Evolutionary conservation across 2,329 filamentous ascomycete genomes (phyloP), one percentile per base, ranked within the genome.

Genomic region (Emergomyces orientalis): DNA sequence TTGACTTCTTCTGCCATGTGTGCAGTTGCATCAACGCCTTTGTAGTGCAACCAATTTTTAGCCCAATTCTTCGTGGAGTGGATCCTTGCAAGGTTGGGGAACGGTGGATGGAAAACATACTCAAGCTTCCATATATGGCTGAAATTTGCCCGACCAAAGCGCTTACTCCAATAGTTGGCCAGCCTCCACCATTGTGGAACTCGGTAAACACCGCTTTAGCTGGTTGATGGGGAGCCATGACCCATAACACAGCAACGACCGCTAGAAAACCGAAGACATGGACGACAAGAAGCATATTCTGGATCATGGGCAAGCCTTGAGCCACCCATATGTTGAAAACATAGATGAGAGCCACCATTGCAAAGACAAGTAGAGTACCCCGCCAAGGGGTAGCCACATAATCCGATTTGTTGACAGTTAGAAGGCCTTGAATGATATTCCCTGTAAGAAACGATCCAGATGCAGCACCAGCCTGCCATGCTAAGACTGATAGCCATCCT

Each of bases 101-200:
- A 75, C 1, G 73, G 71, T 61, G n/a, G 14, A 41, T 27, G 25
- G 22, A 45, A 57, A 17, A 63, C 66, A 25, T 63, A 69, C 73
- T 71, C 4, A 75, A 60, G 0, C 67, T 76, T 43, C 77, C 77
- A 59, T 78, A 70, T 66, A 79, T 73, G 2, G 75, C 73, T 2
- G 72, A 73, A 9, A 79, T 73, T 1, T 77, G 76, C 3, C 77
- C 77, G 8, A 79, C 72, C 63, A 79, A 69, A 0, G 74, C 71
- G 1, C 76, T 72, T n/a, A 75, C 69, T 1, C 76, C 72, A 9
- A 67, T 67, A 37, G 62, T 70, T 39, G 58, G 55, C 70, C 70
- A 74, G 37, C 66, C 66, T 13, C 71, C 70, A 56, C 63, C 63
- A 61, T 73, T 68, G 11, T 62, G 59, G 51, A 74, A 69, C 6